Evolutionary conservation across 2,329 filamentous ascomycete genomes (phyloP), one percentile per base, ranked within the genome.

Genomic region (Cadophora sp.): DNA sequence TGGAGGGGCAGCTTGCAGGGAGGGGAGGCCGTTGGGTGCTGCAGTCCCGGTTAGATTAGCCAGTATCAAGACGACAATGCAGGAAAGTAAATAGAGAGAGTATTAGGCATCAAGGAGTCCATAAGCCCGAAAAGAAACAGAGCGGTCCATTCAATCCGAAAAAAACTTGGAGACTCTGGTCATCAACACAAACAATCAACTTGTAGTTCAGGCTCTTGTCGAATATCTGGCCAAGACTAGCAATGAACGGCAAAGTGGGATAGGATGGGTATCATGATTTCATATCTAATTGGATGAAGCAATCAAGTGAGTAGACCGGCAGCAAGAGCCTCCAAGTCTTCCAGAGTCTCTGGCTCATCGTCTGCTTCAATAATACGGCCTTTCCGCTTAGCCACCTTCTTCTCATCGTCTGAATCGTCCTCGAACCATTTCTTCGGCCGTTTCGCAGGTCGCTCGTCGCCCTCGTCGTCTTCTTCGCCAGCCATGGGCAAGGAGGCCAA

Each of bases 391-490:
- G 79, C 80, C 72, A 76, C 78, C 73, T 78, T 78, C 60, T 72
- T 77, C 62, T 82, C 80, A 59, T 80, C 79, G 64, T 84, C 84
- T 1, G 84, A 85, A 67, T 89, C 89, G 67, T 89, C 86, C 78
- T 93, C 84, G 81, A 93, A 93, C 90, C 90, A 93, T 80, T 93
- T 93, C 87, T 91, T 93, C 67, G 85, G 82, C 78, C 87, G 89
- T 84, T 91, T 91, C 74, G 79, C 80, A 20, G 84, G 83, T 59
- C 81, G 81, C 68, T 77, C 79, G 80, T 93, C 92, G 62, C 78
- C 78, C 20, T 82, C 82, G 1, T 79, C 92, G 62, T 78, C 78
- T 20, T 82, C 82, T 1, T 79, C 78, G 20, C 82, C 82, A 1
- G 80, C 81, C 39, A 85, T 76, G 1, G 88, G 88, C 69, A 90